Conservation (phyloP, 768 basidiomycete species). For the Russula lepida region DNA sequence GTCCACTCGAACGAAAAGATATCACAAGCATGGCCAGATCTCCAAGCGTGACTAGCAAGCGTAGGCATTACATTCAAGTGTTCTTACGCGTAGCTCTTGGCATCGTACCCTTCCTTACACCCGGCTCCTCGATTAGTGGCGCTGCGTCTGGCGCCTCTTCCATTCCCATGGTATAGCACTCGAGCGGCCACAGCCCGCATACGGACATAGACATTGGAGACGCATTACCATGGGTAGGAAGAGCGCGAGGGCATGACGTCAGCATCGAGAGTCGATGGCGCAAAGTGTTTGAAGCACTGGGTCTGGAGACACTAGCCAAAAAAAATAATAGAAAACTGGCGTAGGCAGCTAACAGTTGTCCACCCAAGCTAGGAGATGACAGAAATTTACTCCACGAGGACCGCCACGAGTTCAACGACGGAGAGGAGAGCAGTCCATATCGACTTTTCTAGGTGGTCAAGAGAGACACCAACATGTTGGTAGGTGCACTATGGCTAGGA, state of each 20-base stretch:
- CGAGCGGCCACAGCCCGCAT: constrained; percentile 14
- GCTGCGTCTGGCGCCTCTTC: constrained; percentile 32
- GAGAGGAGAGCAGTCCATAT: neutral
- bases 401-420: neutral
- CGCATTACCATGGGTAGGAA: constrained; percentile 28
- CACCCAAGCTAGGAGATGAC: neutral
- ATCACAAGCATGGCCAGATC: neutral
- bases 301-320: neutral
- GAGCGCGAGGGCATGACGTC: constrained; percentile 22
- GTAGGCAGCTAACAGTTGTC: neutral
- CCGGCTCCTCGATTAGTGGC: neutral
- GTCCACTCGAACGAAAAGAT: neutral
- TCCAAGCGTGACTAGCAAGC: neutral
- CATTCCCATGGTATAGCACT: constrained; percentile 43
- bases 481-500: neutral
- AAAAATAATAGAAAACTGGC: too few species aligned
- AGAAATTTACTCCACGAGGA: neutral
- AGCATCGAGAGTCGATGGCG: neutral
- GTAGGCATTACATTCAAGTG: neutral
- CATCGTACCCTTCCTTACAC: neutral
- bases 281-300: neutral
- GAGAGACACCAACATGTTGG: neutral
- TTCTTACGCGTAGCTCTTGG: neutral
- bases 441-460: neutral
- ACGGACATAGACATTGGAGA: constrained; percentile 10